Percentiles rank a stretch among this genome's conserved stretches.
phyloP scores from a whole-genome alignment of 257 asterid species.

The Salvia hispanica region DNA sequence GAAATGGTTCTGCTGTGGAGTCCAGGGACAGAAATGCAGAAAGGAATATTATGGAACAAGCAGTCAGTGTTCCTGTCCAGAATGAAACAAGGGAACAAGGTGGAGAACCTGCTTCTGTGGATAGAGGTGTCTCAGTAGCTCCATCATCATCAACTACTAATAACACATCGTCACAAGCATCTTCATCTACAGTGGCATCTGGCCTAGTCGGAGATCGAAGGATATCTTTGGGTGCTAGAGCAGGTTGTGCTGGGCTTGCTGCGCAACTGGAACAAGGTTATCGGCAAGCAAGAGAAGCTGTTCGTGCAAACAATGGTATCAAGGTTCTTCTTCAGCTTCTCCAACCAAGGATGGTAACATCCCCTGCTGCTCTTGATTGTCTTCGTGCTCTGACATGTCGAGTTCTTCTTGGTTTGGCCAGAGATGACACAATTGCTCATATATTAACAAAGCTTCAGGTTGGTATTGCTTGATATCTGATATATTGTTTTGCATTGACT shows the following conservation, averaged over 20 bases:
- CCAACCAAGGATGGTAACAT: constrained; percentile 86
- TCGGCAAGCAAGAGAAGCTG: constrained; percentile 96
- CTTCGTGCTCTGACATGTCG: constrained; percentile 99
- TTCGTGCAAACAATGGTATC: constrained; percentile 94
- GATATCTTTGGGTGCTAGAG: constrained; percentile 86
- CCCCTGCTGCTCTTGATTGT: constrained; percentile 97
- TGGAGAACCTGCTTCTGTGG: constrained; percentile 68
- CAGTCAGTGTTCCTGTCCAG: constrained; percentile 45
- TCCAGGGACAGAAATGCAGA: constrained; percentile 66
- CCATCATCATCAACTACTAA: constrained; percentile 35
- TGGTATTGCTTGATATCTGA: constrained; percentile 17
- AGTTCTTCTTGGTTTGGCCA: constrained; percentile 97
- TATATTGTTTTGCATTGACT: constrained; percentile 16
- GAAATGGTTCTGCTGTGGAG: constrained; percentile 59
- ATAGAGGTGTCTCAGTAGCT: constrained; percentile 52
- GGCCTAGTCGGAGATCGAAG: constrained; percentile 98
- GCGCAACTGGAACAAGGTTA: constrained; percentile 98
- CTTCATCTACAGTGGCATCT: constrained; percentile 45
- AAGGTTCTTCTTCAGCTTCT: constrained; percentile 98
- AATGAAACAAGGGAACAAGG: constrained; percentile 63
- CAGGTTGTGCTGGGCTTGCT: constrained; percentile 97
- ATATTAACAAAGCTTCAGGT: constrained; percentile 98
- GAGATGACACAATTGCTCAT: constrained; percentile 97
- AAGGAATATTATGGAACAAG: constrained; percentile 49
- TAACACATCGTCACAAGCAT: too few relatives aligned